These are phyloP conservation scores for Candida bentonensis DNA, from an alignment of 805 yeast genomes.

Conservation along the genomic window DNA sequence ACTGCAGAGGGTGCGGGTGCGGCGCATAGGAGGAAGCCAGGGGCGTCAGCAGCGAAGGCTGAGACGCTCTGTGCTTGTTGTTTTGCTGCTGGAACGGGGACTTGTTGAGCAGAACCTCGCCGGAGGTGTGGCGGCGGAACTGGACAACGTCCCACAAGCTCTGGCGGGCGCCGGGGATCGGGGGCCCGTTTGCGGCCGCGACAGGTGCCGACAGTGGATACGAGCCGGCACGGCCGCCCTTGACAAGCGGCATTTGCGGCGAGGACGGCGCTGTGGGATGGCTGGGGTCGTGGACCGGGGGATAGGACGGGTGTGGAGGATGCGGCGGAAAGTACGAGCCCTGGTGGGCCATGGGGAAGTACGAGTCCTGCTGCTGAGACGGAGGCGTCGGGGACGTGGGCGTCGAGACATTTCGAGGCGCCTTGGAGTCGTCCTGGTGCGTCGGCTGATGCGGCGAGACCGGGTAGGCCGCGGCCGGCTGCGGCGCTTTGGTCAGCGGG, in stretches of 20 bases:
- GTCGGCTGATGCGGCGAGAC: not conserved
- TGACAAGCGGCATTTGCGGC: not conserved
- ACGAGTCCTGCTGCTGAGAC: not conserved
- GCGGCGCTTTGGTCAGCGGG: slow-evolving; percentile 9
- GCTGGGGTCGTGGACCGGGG: not conserved
- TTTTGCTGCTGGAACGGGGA: not conserved
- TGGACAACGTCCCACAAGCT: not conserved
- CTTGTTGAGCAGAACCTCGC: slow-evolving; percentile 4
- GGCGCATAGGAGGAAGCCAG: not conserved
- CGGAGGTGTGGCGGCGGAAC: slow-evolving; percentile 12
- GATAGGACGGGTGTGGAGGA: not conserved
- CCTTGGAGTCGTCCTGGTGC: not conserved
- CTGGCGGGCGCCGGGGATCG: not conserved
- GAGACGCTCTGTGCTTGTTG: slow-evolving; percentile 2
- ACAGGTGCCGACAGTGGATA: not conserved
- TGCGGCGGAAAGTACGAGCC: slow-evolving; percentile 1
- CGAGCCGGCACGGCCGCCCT: not conserved
- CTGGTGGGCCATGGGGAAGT: not conserved
- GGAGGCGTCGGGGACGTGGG: slow-evolving; percentile 5
- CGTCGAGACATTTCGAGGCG: not conserved
- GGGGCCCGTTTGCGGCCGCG: not conserved
- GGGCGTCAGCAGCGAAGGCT: not conserved
- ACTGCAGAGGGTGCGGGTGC: not conserved
- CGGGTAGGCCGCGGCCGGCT: slow-evolving; percentile 1
- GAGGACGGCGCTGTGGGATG: not conserved